These are phyloP conservation scores for Inga oerstediana DNA, from an alignment of 306 rosid genomes.

Conservation along the genomic window DNA sequence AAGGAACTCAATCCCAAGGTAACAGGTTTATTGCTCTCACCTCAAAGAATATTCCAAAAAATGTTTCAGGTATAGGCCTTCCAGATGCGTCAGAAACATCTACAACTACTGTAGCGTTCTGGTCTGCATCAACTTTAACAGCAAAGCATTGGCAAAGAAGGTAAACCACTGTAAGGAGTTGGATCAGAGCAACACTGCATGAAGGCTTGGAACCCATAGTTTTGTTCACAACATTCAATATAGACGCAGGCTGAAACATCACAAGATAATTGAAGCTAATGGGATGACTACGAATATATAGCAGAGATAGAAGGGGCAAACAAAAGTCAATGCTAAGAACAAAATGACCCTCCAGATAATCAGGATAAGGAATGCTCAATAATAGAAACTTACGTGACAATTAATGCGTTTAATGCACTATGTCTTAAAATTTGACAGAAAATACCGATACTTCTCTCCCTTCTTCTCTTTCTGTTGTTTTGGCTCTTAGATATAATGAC, in stretches of 20 bases:
- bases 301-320: background rate
- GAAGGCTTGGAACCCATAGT: slow-evolving; percentile 56
- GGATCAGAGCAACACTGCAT: slow-evolving; percentile 46
- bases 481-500: background rate
- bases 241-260: slow-evolving; percentile 39
- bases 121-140: slow-evolving; percentile 41
- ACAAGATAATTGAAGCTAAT: slow-evolving; percentile 24
- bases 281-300: slow-evolving; percentile 13
- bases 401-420: slow-evolving; percentile 28
- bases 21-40: slow-evolving; percentile 35
- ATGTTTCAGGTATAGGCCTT: slow-evolving; percentile 45
- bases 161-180: slow-evolving; percentile 42
- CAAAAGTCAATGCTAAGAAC: background rate
- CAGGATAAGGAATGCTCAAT: slow-evolving; percentile 4
- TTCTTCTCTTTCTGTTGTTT: background rate
- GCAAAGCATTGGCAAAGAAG: slow-evolving; percentile 48
- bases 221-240: slow-evolving; percentile 52
- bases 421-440: slow-evolving; percentile 33
- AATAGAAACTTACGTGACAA: slow-evolving; percentile 23
- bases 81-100: slow-evolving; percentile 62
- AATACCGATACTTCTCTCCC: background rate
- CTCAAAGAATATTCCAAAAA: slow-evolving; percentile 73
- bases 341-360: slow-evolving; percentile 3
- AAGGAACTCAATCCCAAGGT: background rate
- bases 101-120: slow-evolving; percentile 43